Base-by-base conservation (phyloP, 371 early-diverging fungal species). In the Mucor lusitanicus region DNA sequence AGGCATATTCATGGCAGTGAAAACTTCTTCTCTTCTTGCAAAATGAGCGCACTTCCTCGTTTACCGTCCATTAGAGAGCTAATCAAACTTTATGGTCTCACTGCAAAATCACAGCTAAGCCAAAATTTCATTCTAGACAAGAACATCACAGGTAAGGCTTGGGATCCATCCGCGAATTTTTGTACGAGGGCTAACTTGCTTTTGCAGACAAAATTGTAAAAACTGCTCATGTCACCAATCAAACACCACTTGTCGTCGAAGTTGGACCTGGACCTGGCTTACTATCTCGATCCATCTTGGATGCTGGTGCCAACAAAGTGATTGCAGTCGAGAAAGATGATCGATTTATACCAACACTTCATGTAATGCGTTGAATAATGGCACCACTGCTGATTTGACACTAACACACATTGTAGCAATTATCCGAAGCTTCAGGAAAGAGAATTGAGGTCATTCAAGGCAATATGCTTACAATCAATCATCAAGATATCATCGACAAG, bases 121-220 rank as follows among this genome's bases (percentile, higher is more conserved):
- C 95, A 94, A 70, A 94, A 94, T 75, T 94, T 94, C 71, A 89
- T 94, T 50, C 87, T 94, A 35, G 93, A 94, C 76, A 90, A 89
- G 68, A 93, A 93, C 68, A 81, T 94, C 21, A 94, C 94, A 19
- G 91, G 91, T 89, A 74, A 12, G 44, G 19, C 6, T 2, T 1
- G 8, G n/a, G n/a, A 35, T n/a, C 40, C 13, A 6, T 7, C 8
- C 28, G 54, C 28, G 11, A 63, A 19, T 33, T 17, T 58, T 23
- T 35, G 5, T 71, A 19, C 23, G 13, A 64, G 67, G 32, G 61
- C 50, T 53, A 15, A 40, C 30, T 17, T 44, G 25, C 42, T 13
- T 30, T 3, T 40, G 50, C 50, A 90, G 93, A 93, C 71, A 91
- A 90, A 56, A 90, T 94, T 50, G 85, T 88, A 6, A 73, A 82